Evolutionary conservation across 2,329 filamentous ascomycete species (phyloP).

Genomic region (Aspergillus ruber): DNA sequence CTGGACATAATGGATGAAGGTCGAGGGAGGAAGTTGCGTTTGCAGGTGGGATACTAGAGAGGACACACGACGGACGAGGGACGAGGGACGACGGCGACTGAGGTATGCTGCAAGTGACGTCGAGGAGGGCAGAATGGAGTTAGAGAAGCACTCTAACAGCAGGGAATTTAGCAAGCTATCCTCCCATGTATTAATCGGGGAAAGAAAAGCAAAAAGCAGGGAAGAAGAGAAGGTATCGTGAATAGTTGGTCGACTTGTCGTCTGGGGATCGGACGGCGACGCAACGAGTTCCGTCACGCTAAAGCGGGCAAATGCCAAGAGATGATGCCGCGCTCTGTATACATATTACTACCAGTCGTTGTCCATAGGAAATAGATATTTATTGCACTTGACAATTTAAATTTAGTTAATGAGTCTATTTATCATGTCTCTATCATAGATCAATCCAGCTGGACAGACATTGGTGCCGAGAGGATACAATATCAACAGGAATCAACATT

Average conservation of each 20-base stretch:
- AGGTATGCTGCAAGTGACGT: constrained; percentile 4
- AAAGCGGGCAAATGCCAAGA: background rate
- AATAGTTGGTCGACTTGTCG: background rate
- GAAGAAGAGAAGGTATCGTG: constrained; percentile 1
- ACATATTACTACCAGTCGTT: no score
- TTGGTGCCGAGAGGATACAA: no score
- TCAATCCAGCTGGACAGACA: no score
- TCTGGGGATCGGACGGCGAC: background rate
- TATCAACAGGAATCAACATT: no score
- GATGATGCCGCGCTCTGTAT: background rate
- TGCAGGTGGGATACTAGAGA: constrained; percentile 15
- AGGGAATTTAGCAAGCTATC: constrained; percentile 13
- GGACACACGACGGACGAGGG: constrained; percentile 16
- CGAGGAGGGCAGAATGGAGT: background rate
- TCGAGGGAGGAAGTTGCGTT: constrained; percentile 12
- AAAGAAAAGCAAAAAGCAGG: constrained; percentile 5
- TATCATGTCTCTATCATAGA: no score
- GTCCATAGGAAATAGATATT: no score
- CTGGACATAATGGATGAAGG: constrained; percentile 38
- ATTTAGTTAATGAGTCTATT: no score
- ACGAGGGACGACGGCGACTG: constrained; percentile 1
- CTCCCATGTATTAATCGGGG: constrained; percentile 21
- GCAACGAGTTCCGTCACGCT: constrained; percentile 5
- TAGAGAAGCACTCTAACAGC: constrained; percentile 2
- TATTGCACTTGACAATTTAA: no score